Evolutionary conservation across 108 stramenopile genomes (phyloP).

Genomic region (Skeletonema grethae): DNA sequence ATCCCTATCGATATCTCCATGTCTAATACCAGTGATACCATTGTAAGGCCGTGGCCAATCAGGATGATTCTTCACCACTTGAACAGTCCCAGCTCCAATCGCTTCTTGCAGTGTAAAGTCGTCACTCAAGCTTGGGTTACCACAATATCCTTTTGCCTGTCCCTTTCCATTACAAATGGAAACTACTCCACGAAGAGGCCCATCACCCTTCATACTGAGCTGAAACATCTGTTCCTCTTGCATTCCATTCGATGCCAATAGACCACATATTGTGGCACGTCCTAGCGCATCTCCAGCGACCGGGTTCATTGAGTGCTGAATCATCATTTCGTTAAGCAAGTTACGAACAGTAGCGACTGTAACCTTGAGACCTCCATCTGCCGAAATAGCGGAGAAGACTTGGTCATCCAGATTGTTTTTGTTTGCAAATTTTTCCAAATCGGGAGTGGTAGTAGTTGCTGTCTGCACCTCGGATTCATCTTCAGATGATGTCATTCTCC

Average conservation of each 20-base stretch:
- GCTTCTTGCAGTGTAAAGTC: constrained; percentile 68
- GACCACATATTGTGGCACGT: constrained; percentile 62
- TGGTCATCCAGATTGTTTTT: constrained; percentile 78
- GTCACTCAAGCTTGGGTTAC: constrained; percentile 70
- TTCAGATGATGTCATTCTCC: constrained; percentile 13
- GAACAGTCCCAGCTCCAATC: constrained; percentile 72
- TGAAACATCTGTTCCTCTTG: constrained; percentile 86
- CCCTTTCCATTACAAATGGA: constrained; percentile 73
- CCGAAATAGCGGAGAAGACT: constrained; percentile 81
- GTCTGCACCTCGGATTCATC: constrained; percentile 9
- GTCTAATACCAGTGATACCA: constrained; percentile 78
- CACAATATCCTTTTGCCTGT: constrained; percentile 76
- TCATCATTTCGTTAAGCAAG: constrained; percentile 80
- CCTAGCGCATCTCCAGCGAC: constrained; percentile 76
- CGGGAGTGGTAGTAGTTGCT: constrained; percentile 1
- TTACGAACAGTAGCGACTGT: constrained; percentile 83
- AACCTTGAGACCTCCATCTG: constrained; percentile 80
- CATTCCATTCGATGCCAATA: constrained; percentile 83
- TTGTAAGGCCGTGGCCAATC: constrained; percentile 90
- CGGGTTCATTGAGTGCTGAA: constrained; percentile 76
- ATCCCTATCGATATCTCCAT: constrained; percentile 87
- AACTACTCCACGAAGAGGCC: constrained; percentile 75
- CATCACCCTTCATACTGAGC: constrained; percentile 78
- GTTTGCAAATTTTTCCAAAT: constrained; percentile 48
- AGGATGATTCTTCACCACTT: constrained; percentile 91